Evolutionary conservation across 1,139 yeast genomes (phyloP), one percentile per base, ranked within the genome.

Genomic region (Torulaspora pretoriensis): DNA sequence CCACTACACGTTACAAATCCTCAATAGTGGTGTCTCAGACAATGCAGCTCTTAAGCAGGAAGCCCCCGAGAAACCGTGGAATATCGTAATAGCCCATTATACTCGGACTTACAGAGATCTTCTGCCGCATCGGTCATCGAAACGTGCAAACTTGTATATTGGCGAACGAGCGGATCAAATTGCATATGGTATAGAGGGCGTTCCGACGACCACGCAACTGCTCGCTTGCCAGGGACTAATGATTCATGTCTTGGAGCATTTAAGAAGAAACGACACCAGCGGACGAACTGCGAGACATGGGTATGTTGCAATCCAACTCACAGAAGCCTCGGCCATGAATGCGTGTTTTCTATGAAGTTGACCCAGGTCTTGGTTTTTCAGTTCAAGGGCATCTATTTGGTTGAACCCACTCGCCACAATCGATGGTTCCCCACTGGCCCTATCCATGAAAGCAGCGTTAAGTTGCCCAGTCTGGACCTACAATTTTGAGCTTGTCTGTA

Each of bases 181-280:
- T 8, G 19, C 48, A 8, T 47, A 47, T 30, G 55, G 55, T n/a
- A 42, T 52, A 7, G 26, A 35, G 7, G 40, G 45, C 34, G 45
- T 52, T 9, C 55, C 55, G 12, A 38, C 36, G 39, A 29, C 35
- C 4, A 49, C 55, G 5, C 46, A 47, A 38, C 31, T 46, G 8
- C 36, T 50, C n/a, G 53, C 51, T 8, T 47, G 53, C 24, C 53
- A 52, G 29, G 47, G 47, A 3, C 24, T 52, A 24, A 33, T 52
- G 2, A 36, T 52, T 16, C 51, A 52, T 25, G 37, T 33, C 28
- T n/a, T 43, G 16, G 46, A 40, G 35, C 42, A 40, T 30, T 30
- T 38, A 23, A 39, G 41, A 31, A 30, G 45, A 35, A 9, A 5
- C 8, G 27, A 16, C 8, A 17, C 12, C n/a, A 12, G 13, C 2